Conservation (phyloP, 495 filamentous ascomycete genomes). For the Penicillium macrosclerotiorum region DNA sequence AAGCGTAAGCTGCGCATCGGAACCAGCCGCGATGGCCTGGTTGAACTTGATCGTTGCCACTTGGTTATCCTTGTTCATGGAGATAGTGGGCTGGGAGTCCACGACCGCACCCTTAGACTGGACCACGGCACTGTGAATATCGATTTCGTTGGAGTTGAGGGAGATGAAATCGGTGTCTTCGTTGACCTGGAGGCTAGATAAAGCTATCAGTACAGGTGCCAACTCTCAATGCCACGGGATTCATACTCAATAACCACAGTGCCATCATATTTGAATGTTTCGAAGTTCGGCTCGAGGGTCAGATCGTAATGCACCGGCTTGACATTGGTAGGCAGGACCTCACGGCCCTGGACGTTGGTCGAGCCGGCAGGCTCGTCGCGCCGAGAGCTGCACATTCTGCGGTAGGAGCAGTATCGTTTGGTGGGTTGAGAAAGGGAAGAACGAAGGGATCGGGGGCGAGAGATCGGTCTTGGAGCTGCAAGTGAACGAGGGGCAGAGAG, state of each 20-base stretch:
- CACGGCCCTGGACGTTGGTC: constrained; percentile 56
- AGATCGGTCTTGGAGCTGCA: constrained; percentile 16
- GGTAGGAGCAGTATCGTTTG: constrained; percentile 49
- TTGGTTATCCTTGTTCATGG: constrained; percentile 58
- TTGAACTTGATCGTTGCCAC: constrained; percentile 60
- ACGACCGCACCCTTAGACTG: constrained; percentile 44
- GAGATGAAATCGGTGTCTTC: constrained; percentile 85
- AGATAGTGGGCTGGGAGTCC: constrained; percentile 50
- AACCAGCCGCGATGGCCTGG: constrained; percentile 54
- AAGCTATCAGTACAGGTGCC: constrained; percentile 1
- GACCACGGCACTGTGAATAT: constrained; percentile 75
- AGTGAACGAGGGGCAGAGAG: constrained; percentile 27
- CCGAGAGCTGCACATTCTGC: constrained; percentile 49
- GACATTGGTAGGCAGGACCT: constrained; percentile 67
- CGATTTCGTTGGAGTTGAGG: constrained; percentile 82
- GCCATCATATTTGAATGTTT: constrained; percentile 62
- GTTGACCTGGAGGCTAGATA: constrained; percentile 66
- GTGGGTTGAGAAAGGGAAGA: constrained; percentile 36
- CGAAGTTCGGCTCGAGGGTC: constrained; percentile 65
- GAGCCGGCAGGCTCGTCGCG: constrained; percentile 42
- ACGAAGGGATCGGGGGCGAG: constrained; percentile 18
- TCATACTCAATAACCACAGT: constrained; percentile 62
- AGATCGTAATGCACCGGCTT: constrained; percentile 66
- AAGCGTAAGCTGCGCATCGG: constrained; percentile 58
- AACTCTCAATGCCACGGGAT: neutral